Base-by-base conservation (phyloP, 345 rosid genomes). In the Chamaenerion angustifolium region DNA sequence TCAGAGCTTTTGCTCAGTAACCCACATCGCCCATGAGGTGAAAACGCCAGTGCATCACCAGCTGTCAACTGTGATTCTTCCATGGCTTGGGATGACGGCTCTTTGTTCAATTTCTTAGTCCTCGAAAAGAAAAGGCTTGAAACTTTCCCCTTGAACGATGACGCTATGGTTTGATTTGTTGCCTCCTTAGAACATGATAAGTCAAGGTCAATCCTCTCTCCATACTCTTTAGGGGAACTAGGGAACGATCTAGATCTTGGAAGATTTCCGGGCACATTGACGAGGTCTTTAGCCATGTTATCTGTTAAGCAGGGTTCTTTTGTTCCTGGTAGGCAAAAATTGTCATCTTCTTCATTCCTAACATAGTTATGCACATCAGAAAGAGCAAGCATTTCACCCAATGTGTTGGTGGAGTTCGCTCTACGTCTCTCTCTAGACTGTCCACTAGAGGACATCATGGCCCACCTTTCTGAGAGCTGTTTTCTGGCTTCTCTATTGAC, bases 351-450 rank as follows among this genome's bases (percentile, higher is more conserved):
- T 42, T 63, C 74, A 44, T 71, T 58, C 58, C 40, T 64, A 40
- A 43, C 43, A 11, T 63, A 62, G 40, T 66, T 64, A 59, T 66
- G 79, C 2, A 66, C 51, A 62, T 84, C 86, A 23, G 82, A 74
- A 52, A 92, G 80, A 2, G 94, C 83, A 72, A 87, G 96, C 96
- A 92, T 88, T 66, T 84, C 96, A 4, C 96, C 96, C 66, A 88
- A 69, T 16, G 94, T 84, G 44, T 81, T 82, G 42, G 96, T 87
- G 68, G 80, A 76, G 71, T 71, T 76, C 54, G 71, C 55, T 42
- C 68, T 41, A 56, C 45, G 63, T 37, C 70, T 75, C 19, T 75
- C 85, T 40, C 65, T 77, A 51, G 68, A 56, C 67, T 59, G 78
- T 54, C 79, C 79, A 62, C 64, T 74, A 54, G 77, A 78, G 54